Percentiles rank a stretch among this genome's conserved stretches.
Conservation (phyloP, 164 flowering plant genomes). For the Magnolia sinica region DNA sequence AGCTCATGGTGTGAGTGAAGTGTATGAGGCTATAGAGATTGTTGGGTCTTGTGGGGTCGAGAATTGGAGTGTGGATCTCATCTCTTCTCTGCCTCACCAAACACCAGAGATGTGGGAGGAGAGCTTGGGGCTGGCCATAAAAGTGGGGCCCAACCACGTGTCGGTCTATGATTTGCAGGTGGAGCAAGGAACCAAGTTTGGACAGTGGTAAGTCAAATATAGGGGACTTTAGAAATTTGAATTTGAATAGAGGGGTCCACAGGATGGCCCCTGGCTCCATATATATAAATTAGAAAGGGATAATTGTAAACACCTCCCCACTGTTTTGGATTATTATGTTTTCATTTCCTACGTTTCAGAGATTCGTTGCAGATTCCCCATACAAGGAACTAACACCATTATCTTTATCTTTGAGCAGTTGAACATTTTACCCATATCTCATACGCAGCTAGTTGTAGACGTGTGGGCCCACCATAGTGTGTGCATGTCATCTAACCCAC, state of each 20-base stretch:
- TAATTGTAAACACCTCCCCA: too few species aligned
- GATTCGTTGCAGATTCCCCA: too few species aligned
- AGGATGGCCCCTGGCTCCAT: too few species aligned
- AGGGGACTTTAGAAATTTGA: not conserved
- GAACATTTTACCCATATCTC: too few species aligned
- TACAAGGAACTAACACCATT: too few species aligned
- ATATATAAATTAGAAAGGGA: too few species aligned
- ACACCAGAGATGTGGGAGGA: constrained; percentile 83
- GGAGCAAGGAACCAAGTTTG: constrained; percentile 90
- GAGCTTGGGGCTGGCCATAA: constrained; percentile 53
- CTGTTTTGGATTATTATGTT: too few species aligned
- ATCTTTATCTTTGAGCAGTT: too few species aligned
- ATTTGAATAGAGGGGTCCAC: not conserved
- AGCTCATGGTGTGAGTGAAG: constrained; percentile 77
- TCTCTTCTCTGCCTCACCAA: constrained; percentile 89
- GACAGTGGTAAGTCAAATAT: constrained; percentile 49
- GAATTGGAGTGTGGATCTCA: constrained; percentile 96
- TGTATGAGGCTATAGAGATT: constrained; percentile 72
- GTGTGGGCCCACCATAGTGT: too few species aligned
- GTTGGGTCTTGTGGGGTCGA: constrained; percentile 55
- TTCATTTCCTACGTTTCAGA: too few species aligned
- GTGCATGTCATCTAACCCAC: too few species aligned
- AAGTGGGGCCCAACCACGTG: constrained; percentile 68
- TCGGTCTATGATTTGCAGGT: constrained; percentile 95
- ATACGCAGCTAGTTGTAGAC: too few species aligned